These are phyloP conservation scores for Sphagnum magellanicum DNA, from an alignment of 228 moss, liverwort and hornwort species.

Conservation along the genomic window DNA sequence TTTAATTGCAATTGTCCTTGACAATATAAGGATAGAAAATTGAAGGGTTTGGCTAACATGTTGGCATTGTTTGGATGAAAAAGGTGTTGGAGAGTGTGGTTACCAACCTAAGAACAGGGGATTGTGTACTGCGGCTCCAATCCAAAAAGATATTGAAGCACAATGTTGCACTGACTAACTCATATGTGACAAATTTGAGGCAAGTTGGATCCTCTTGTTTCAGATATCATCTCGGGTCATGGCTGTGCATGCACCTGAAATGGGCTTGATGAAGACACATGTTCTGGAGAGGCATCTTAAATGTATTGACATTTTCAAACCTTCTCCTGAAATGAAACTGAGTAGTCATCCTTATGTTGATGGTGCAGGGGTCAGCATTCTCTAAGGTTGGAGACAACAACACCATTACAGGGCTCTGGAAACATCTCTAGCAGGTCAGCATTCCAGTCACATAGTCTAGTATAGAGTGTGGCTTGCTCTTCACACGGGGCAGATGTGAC, in stretches of 20 bases:
- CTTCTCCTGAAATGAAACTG: too few species aligned
- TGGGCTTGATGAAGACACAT: too few species aligned
- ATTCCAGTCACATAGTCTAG: background rate
- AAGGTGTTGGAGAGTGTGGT: conserved; percentile 59
- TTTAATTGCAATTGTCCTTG: too few species aligned
- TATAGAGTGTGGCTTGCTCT: background rate
- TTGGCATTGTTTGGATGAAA: background rate
- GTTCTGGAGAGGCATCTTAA: too few species aligned
- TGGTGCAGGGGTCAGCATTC: conserved; percentile 50
- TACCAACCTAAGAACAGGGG: conserved; percentile 66
- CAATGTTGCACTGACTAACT: conserved; percentile 39
- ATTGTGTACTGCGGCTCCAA: conserved; percentile 48
- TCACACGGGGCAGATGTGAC: background rate
- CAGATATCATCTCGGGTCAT: background rate
- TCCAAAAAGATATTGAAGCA: conserved; percentile 26
- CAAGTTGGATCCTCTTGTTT: background rate
- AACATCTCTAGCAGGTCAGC: conserved; percentile 60
- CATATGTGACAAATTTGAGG: conserved; percentile 67
- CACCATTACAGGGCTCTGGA: conserved; percentile 46
- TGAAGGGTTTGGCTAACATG: too few species aligned
- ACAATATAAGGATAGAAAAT: too few species aligned
- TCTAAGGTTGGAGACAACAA: conserved; percentile 40
- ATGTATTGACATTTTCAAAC: too few species aligned
- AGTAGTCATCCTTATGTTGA: background rate
- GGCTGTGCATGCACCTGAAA: too few species aligned